Percentiles rank a stretch among this genome's conserved stretches.
These are phyloP conservation scores for Globisporangium solare DNA, from an alignment of 352 stramenopile genomes.

Conservation along the genomic window DNA sequence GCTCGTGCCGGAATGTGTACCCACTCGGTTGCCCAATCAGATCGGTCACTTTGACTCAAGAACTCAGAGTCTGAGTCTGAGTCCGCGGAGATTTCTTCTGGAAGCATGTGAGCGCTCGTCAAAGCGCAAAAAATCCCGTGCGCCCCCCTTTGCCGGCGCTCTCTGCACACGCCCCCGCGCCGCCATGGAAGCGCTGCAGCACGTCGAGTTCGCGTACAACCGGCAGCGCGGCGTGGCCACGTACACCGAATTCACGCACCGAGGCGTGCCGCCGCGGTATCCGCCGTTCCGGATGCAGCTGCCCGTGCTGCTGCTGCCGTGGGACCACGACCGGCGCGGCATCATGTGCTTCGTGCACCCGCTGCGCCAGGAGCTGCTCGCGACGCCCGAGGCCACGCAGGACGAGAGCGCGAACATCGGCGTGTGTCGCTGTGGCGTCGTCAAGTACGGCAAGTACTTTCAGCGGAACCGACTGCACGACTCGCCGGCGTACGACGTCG, in stretches of 20 bases:
- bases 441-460: conserved; percentile 73
- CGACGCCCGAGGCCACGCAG: conserved; percentile 32
- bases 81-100: conserved; percentile 8
- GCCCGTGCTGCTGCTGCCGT: conserved; percentile 60
- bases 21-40: not conserved
- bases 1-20: not conserved
- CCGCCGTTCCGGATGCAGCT: conserved; percentile 65
- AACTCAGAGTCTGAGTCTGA: conserved; percentile 2
- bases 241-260: conserved; percentile 53
- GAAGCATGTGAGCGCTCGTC: not conserved
- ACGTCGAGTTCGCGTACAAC: conserved; percentile 73
- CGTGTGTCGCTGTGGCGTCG: conserved; percentile 70
- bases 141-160: not conserved
- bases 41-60: no score
- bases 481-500: conserved; percentile 42
- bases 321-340: conserved; percentile 59
- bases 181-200: conserved; percentile 41
- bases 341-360: conserved; percentile 66
- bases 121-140: not conserved
- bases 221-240: conserved; percentile 52
- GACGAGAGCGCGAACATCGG: conserved; percentile 50
- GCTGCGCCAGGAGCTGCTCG: conserved; percentile 28
- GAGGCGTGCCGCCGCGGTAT: conserved; percentile 66
- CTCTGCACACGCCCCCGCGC: not conserved
- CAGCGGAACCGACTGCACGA: conserved; percentile 28